These are phyloP conservation scores for Hylodesmum podocarpum DNA, from an alignment of 306 rosid genomes.

Conservation along the genomic window DNA sequence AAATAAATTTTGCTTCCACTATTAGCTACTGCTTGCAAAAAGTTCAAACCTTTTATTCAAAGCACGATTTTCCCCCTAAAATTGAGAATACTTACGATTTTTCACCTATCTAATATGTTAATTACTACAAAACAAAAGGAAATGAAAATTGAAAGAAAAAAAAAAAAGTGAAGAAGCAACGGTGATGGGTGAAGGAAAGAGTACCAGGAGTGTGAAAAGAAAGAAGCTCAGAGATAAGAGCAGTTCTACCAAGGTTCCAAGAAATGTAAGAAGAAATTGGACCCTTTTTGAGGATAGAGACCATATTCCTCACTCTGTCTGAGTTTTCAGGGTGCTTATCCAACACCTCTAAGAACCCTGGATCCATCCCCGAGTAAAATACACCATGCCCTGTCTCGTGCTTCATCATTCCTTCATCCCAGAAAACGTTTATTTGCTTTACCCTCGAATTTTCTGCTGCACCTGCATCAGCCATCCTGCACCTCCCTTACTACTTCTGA, in stretches of 20 bases:
- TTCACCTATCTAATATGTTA: too few relatives aligned
- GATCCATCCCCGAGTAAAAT: slow-evolving; percentile 65
- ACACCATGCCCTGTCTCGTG: slow-evolving; percentile 75
- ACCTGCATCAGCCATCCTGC: neutral
- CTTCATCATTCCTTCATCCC: slow-evolving; percentile 77
- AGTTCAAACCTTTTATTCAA: too few relatives aligned
- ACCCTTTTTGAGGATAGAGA: slow-evolving; percentile 77
- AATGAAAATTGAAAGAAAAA: too few relatives aligned
- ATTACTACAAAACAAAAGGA: too few relatives aligned
- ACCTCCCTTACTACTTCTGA: neutral
- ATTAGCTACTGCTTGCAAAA: too few relatives aligned
- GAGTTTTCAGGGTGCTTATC: slow-evolving; percentile 94
- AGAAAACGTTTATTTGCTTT: slow-evolving; percentile 51
- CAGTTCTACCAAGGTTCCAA: slow-evolving; percentile 59
- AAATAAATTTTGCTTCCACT: too few relatives aligned
- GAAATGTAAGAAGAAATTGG: slow-evolving; percentile 69
- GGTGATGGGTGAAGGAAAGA: neutral
- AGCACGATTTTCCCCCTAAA: too few relatives aligned
- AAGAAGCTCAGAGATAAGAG: slow-evolving; percentile 53
- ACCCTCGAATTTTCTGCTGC: neutral
- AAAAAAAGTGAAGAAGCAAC: too few relatives aligned
- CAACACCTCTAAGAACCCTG: slow-evolving; percentile 78
- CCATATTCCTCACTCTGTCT: slow-evolving; percentile 73
- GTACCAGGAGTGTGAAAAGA: slow-evolving; percentile 80
- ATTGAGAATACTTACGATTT: too few relatives aligned